Evolutionary conservation across 2,329 filamentous ascomycete species (phyloP), one percentile per base, ranked within the genome.

Genomic region (Hypoxylon sp.): DNA sequence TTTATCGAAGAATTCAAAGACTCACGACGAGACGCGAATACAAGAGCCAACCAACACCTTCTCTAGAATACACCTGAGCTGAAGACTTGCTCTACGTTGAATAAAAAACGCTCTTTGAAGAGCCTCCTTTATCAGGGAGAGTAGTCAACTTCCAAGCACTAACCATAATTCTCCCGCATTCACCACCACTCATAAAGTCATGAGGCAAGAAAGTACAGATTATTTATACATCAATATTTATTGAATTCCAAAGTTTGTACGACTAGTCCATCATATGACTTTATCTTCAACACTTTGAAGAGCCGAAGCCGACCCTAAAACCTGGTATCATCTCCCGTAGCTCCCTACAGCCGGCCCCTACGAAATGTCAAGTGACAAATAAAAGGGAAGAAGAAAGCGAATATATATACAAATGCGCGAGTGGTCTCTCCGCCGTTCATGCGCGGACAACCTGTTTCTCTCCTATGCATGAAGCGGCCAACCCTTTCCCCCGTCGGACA

Each of bases 401-500:
- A 63, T 74, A 74, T 74, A 72, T 72, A 74, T 74, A 75, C 73
- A 75, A 72, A 62, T 74, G 67, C 69, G 68, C 61, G 60, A 71
- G 61, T 61, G 27, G n/a, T 51, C 46, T 55, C 59, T 56, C 65
- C 34, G 16, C 56, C 51, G 39, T 32, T 46, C 46, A 48, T 59
- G 57, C 34, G n/a, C 37, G 51, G 51, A 57, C 30, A 39, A 12
- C 63, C 57, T 29, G 32, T 30, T 47, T 53, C 29, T 21, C 21
- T 52, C 39, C 61, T 43, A 23, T 19, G 9, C 53, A 41, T 34
- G 45, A 56, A 55, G 23, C 50, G 19, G 16, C 32, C 21, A 6
- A 53, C 47, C 54, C 41, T 48, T 21, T 29, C 27, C 34, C 52
- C 52, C 32, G 21, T 60, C 45, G 46, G 64, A 37, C 57, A 54